phyloP scores from a whole-genome alignment of 495 filamentous ascomycete species.

The Annulohypoxylon bovei region DNA sequence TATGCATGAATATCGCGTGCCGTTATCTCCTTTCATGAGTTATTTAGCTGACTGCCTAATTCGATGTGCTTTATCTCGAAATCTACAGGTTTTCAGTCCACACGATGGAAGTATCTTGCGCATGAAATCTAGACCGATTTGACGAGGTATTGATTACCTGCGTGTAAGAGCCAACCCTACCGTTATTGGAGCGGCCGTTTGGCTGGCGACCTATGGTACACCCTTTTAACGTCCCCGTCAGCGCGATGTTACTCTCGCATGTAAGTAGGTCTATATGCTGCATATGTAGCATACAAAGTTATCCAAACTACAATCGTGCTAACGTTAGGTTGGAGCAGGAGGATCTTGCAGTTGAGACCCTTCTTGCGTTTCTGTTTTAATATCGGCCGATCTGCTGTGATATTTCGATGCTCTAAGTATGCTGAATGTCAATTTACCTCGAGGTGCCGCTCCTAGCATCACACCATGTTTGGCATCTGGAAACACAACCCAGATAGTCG shows the following conservation, averaged over 20 bases:
- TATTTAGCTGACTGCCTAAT: conserved; percentile 11
- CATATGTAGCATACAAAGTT: not conserved
- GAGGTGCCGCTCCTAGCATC: not conserved
- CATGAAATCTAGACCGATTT: not conserved
- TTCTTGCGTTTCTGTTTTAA: not conserved
- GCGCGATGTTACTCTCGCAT: not conserved
- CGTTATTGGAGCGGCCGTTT: not conserved
- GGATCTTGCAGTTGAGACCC: not conserved
- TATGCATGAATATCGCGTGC: not conserved
- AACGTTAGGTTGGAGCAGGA: not conserved
- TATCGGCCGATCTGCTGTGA: not conserved
- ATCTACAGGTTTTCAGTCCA: not conserved
- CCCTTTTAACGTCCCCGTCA: not conserved
- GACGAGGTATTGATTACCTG: not conserved
- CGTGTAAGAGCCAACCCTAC: not conserved
- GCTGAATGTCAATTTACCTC: not conserved
- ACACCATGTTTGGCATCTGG: conserved; percentile 3
- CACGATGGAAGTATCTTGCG: not conserved
- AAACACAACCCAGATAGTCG: conserved; percentile 1
- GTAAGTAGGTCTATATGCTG: not conserved
- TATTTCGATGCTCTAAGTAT: not conserved
- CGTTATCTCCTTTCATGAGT: not conserved
- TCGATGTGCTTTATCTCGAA: conserved; percentile 2
- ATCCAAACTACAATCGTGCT: not conserved
- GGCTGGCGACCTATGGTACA: not conserved